phyloP scores from a whole-genome alignment of 306 rosid species.

The Fagus crenata region DNA sequence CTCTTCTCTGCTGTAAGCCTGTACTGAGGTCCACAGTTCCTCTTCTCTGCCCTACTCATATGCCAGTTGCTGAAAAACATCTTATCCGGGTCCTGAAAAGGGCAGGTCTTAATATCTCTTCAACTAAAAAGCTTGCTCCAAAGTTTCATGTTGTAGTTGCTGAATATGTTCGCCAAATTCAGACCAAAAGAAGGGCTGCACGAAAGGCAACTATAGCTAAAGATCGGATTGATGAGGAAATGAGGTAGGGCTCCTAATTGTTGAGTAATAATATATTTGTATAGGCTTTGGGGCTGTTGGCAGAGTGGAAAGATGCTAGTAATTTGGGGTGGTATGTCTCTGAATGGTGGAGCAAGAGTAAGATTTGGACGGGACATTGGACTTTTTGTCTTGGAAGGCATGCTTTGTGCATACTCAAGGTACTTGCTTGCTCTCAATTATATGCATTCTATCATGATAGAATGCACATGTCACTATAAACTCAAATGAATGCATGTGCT shows the following conservation, averaged over 20 bases:
- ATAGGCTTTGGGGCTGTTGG: slow-evolving; percentile 37
- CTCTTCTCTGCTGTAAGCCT: slow-evolving; percentile 47
- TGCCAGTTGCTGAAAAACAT: slow-evolving; percentile 45
- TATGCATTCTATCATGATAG: not conserved
- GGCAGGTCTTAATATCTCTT: slow-evolving; percentile 33
- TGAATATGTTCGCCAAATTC: slow-evolving; percentile 48
- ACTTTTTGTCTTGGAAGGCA: not conserved
- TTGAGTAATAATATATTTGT: slow-evolving; percentile 29
- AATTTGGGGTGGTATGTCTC: not conserved
- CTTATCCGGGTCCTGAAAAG: slow-evolving; percentile 47
- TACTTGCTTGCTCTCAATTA: not conserved
- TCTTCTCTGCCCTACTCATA: slow-evolving; percentile 40
- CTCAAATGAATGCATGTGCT: not conserved
- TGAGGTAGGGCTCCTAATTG: slow-evolving; percentile 28
- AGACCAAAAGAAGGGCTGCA: slow-evolving; percentile 42
- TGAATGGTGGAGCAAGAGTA: slow-evolving; percentile 8
- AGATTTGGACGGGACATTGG: not conserved
- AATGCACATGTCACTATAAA: not conserved
- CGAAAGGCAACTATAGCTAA: slow-evolving; percentile 28
- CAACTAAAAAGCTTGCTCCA: slow-evolving; percentile 40
- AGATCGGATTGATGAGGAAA: slow-evolving; percentile 30
- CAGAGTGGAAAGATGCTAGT: not conserved
- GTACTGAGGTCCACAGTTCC: slow-evolving; percentile 50
- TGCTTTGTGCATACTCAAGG: slow-evolving; percentile 7
- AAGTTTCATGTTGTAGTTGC: slow-evolving; percentile 37